phyloP scores from a whole-genome alignment of 1,284 basidiomycete genomes.

The Heliocybe sulcata region DNA sequence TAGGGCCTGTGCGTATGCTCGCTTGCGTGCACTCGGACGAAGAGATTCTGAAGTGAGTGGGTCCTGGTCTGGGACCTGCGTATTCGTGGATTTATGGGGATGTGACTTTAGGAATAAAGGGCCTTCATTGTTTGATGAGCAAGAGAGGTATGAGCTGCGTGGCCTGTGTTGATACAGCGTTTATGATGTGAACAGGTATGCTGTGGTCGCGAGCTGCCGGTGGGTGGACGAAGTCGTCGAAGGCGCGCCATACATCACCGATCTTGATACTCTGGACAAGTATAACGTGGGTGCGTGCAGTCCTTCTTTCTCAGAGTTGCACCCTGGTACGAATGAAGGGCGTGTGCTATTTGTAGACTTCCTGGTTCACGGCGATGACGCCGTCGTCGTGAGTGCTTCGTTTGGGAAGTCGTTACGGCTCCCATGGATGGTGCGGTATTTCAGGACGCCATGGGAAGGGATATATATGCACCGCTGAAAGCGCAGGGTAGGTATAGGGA shows the following conservation, averaged over 20 bases:
- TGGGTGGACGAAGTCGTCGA: constrained; percentile 14
- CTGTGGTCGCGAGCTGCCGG: constrained; percentile 12
- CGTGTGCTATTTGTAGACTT: constrained; percentile 10
- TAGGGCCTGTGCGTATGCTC: constrained; percentile 1
- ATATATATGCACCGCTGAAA: constrained; percentile 10
- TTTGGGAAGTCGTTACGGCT: not conserved
- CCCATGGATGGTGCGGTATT: not conserved
- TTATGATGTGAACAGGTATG: constrained; percentile 13
- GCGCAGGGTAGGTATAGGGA: constrained; percentile 12
- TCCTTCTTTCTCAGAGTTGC: not conserved
- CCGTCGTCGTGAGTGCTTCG: constrained; percentile 10
- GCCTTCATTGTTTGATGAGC: constrained; percentile 14
- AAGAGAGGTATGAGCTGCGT: constrained; percentile 12
- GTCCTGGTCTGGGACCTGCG: too few relatives aligned
- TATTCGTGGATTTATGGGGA: not conserved
- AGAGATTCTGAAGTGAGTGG: constrained; percentile 13
- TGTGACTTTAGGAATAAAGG: constrained; percentile 12
- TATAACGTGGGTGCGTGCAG: constrained; percentile 10
- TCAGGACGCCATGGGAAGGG: constrained; percentile 12
- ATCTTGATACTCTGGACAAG: constrained; percentile 9
- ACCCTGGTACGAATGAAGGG: not conserved
- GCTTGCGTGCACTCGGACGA: constrained; percentile 13
- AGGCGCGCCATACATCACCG: constrained; percentile 14
- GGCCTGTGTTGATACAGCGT: too few relatives aligned
- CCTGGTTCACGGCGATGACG: constrained; percentile 15